Evolutionary conservation across 225 moss, liverwort and hornwort species (phyloP).

Genomic region (Antitrichia curtipendula): DNA sequence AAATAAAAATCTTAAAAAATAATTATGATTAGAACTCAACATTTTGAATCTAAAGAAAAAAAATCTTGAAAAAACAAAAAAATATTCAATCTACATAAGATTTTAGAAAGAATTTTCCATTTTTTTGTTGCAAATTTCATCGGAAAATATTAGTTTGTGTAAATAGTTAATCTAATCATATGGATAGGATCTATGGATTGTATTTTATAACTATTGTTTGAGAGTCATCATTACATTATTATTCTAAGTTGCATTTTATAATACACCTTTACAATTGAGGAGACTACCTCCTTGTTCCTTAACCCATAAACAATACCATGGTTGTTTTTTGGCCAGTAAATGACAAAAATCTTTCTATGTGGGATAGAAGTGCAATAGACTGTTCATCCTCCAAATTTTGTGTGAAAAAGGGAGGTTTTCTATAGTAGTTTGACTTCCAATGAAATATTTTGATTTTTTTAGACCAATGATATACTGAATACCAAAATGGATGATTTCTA

Average conservation of each 20-base stretch:
- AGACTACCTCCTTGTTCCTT: background rate
- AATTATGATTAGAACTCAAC: rapidly evolving
- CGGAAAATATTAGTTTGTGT: background rate
- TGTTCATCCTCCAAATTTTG: too few species aligned
- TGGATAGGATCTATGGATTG: background rate
- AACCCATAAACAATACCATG: too few species aligned
- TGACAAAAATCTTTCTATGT: too few species aligned
- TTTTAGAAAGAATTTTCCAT: background rate
- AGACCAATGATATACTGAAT: too few species aligned
- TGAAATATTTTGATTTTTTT: too few species aligned
- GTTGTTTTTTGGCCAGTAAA: too few species aligned
- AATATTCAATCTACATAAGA: background rate
- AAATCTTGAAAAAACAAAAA: background rate
- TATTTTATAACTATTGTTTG: background rate
- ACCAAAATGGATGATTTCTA: too few species aligned
- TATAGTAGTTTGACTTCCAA: too few species aligned
- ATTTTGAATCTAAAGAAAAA: background rate
- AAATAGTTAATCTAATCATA: background rate
- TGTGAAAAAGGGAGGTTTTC: too few species aligned
- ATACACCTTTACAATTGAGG: background rate
- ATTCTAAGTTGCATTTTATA: background rate
- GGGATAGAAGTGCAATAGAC: too few species aligned
- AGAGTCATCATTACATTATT: background rate
- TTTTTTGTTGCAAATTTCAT: background rate
- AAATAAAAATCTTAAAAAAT: background rate